These are phyloP conservation scores for Chernovozyma sophiae-reginae DNA, from an alignment of 1,139 yeast genomes.

Conservation along the genomic window DNA sequence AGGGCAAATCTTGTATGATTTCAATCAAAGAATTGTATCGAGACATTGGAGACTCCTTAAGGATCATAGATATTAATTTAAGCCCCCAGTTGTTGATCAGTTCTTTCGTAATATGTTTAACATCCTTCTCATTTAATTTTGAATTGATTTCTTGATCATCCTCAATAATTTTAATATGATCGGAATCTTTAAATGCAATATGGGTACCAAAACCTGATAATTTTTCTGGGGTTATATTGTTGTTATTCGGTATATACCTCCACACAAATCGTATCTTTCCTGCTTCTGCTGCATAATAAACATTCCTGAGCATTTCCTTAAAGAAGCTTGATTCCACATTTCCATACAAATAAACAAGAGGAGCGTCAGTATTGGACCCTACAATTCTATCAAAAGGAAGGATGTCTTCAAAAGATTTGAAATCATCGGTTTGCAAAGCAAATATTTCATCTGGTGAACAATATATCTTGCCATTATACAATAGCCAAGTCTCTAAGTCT, in stretches of 20 bases:
- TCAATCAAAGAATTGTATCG: constrained; percentile 29
- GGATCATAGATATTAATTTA: constrained; percentile 43
- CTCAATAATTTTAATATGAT: constrained; percentile 62
- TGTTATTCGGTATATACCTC: constrained; percentile 53
- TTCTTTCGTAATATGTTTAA: constrained; percentile 21
- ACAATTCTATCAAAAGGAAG: constrained; percentile 57
- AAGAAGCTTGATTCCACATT: constrained; percentile 48
- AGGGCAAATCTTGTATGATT: constrained; percentile 48
- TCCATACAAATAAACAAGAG: constrained; percentile 46
- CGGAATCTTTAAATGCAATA: constrained; percentile 57
- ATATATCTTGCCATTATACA: constrained; percentile 48
- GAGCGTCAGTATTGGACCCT: constrained; percentile 43
- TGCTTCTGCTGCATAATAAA: constrained; percentile 54
- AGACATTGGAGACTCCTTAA: constrained; percentile 8
- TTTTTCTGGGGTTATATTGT: constrained; percentile 18
- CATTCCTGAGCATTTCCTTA: constrained; percentile 51
- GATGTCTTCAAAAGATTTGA: constrained; percentile 15
- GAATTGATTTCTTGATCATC: constrained; percentile 26
- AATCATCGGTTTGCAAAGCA: constrained; percentile 52
- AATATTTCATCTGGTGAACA: constrained; percentile 67
- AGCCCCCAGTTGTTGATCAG: constrained; percentile 38
- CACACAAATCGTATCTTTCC: constrained; percentile 74
- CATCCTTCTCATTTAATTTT: constrained; percentile 15
- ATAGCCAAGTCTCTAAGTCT: constrained; percentile 46
- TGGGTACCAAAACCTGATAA: constrained; percentile 68